A percentile compares a stretch with the other conserved stretches of the same genome.
phyloP scores from a whole-genome alignment of 805 yeast genomes.

The Cyberlindnera bimundalis region DNA sequence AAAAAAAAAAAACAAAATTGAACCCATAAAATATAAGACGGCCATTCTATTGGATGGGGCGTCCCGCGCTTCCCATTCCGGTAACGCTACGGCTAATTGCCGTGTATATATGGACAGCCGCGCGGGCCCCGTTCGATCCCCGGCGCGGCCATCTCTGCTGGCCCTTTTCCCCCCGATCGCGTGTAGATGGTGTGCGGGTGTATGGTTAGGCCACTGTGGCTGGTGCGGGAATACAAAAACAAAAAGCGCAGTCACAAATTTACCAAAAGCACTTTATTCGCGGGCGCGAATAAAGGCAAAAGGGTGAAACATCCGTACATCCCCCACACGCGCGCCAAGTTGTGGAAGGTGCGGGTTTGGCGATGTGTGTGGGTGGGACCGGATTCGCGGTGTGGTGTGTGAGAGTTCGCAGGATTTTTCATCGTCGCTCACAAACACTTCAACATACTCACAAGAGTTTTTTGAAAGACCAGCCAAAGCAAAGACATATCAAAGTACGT shows the following conservation, averaged over 20 bases:
- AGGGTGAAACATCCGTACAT: conserved; percentile 5
- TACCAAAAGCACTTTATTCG: background rate
- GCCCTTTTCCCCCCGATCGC: too few relatives aligned
- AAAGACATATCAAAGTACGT: conserved; percentile 14
- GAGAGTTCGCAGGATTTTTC: conserved; percentile 9
- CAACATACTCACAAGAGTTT: conserved; percentile 1
- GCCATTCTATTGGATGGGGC: conserved; percentile 22
- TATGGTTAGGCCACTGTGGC: too few relatives aligned
- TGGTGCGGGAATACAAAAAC: too few relatives aligned
- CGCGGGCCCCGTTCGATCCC: background rate
- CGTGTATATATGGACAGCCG: background rate
- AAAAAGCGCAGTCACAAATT: conserved; percentile 13
- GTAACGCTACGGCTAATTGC: conserved; percentile 5
- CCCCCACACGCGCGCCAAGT: conserved; percentile 2
- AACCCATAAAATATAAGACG: conserved; percentile 9
- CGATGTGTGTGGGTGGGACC: background rate
- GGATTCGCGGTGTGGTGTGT: background rate
- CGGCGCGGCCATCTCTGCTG: background rate
- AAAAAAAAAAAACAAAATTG: too few relatives aligned
- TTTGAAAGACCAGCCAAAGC: conserved; percentile 9
- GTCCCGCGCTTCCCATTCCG: conserved; percentile 19
- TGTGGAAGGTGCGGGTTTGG: background rate
- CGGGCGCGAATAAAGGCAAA: background rate
- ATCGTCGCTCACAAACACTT: conserved; percentile 3
- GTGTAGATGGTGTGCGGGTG: background rate